Conservation (phyloP, 2,329 filamentous ascomycete species). For the Penicillium sp. region DNA sequence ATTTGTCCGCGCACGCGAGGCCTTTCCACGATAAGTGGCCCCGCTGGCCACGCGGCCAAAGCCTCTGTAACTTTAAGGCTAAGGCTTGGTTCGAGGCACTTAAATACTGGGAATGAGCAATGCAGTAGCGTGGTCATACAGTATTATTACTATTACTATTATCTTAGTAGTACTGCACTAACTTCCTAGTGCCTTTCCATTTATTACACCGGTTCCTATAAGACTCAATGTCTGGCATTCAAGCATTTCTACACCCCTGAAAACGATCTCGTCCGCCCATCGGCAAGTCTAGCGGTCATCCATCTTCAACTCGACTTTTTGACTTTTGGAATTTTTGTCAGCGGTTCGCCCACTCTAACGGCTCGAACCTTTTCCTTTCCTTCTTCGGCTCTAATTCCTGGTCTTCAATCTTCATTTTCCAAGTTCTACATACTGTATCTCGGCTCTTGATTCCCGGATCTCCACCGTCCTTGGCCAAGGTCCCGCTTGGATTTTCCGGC, state of each 20-base stretch:
- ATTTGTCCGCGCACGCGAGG: conserved; percentile 7
- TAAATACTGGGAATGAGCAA: background rate
- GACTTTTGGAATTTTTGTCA: background rate
- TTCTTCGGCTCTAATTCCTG: background rate
- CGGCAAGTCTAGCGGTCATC: background rate
- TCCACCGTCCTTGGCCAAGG: background rate
- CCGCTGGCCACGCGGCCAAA: conserved; percentile 14
- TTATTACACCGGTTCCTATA: background rate
- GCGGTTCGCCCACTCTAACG: background rate
- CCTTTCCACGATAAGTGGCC: conserved; percentile 16
- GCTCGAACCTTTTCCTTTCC: background rate
- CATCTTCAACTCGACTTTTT: background rate
- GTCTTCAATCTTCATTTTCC: background rate
- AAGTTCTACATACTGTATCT: no score
- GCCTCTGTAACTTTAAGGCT: no score
- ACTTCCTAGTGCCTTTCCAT: background rate
- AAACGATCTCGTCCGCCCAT: background rate
- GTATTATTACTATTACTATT: background rate
- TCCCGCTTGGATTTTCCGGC: conserved; percentile 10
- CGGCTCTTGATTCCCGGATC: background rate
- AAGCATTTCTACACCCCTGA: background rate
- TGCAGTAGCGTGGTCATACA: background rate
- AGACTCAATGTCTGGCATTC: background rate
- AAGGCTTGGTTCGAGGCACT: background rate
- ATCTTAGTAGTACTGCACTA: background rate